Base-by-base conservation (phyloP, 805 yeast species). In the Metschnikowia chrysomelidarum region DNA sequence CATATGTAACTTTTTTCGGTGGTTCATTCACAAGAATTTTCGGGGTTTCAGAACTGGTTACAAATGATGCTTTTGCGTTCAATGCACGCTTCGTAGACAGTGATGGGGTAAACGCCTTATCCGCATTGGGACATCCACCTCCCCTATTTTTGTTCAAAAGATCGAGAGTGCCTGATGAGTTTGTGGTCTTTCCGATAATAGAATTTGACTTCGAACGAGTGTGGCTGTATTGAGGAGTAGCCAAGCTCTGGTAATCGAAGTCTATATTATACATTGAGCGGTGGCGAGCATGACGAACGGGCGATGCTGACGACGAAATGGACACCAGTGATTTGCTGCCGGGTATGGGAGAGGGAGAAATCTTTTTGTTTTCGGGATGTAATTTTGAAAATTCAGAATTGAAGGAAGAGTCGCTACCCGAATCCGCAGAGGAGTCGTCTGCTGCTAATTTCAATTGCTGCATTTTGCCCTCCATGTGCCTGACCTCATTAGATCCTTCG, bases 251-350 rank as follows among this genome's bases (percentile, higher is more conserved):
- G 26, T 29, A 26, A 13, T 38, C 40, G 12, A 42, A 46, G 27
- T 54, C 52, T 27, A 67, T 64, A 35, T 53, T 56, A 34, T 54
- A 60, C 68, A 67, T 54, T 2, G 70, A 64, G 30, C 60, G 59
- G 34, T 61, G 63, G 20, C 73, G 62, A n/a, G 58, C 41, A 34
- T 67, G 73, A 23, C 60, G 57, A 17, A 45, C 44, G 4, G 59
- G 59, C 8, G 60, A 49, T n/a, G 26, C 21, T 8, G 36, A 23
- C 2, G 36, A 24, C 13, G 46, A 27, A 16, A 36, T 31, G 17
- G 40, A 31, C 10, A 30, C 27, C 18, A 30, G 36, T 14, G 46
- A 40, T 12, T 32, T 30, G 24, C 24, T 16, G 8, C 15, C 19
- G 9, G 36, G 17, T 11, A 32, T 28, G 7, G 28, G 28, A 20